Evolutionary conservation across 1,139 yeast genomes (phyloP).

Genomic region (Wickerhamomyces sp.): DNA sequence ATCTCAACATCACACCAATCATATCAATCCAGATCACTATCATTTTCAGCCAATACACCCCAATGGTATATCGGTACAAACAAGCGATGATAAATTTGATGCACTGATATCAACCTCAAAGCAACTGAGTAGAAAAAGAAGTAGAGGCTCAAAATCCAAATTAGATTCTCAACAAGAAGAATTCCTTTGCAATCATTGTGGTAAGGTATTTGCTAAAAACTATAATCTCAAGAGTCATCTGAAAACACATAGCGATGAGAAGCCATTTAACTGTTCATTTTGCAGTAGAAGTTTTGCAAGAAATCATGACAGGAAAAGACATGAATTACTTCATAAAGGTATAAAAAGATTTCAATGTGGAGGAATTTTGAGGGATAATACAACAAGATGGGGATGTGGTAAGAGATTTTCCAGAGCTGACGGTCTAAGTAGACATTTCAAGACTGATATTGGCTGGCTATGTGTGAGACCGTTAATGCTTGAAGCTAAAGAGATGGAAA

Average conservation of each 20-base stretch:
- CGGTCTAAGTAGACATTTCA: conserved; percentile 52
- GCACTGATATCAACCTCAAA: conserved; percentile 2
- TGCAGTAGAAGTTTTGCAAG: conserved; percentile 52
- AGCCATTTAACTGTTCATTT: conserved; percentile 45
- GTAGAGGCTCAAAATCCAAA: conserved; percentile 3
- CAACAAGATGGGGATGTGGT: conserved; percentile 54
- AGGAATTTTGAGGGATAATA: conserved; percentile 46
- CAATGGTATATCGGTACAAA: conserved; percentile 7
- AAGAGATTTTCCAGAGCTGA: conserved; percentile 54
- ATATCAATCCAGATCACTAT: background rate
- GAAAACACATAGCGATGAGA: conserved; percentile 52
- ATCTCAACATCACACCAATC: background rate
- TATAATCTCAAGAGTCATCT: conserved; percentile 52
- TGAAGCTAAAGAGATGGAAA: conserved; percentile 33
- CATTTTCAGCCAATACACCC: background rate
- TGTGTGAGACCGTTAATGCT: conserved; percentile 53
- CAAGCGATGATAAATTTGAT: conserved; percentile 7
- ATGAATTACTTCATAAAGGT: conserved; percentile 50
- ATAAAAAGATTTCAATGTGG: conserved; percentile 52
- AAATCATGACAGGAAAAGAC: conserved; percentile 52
- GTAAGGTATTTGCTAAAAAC: conserved; percentile 47
- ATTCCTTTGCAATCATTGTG: conserved; percentile 44
- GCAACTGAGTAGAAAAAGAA: conserved; percentile 8
- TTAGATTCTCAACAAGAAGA: conserved; percentile 2
- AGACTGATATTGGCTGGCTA: conserved; percentile 55